Base-by-base conservation (phyloP, 352 stramenopile species). In the Phytophthora sojae region DNA sequence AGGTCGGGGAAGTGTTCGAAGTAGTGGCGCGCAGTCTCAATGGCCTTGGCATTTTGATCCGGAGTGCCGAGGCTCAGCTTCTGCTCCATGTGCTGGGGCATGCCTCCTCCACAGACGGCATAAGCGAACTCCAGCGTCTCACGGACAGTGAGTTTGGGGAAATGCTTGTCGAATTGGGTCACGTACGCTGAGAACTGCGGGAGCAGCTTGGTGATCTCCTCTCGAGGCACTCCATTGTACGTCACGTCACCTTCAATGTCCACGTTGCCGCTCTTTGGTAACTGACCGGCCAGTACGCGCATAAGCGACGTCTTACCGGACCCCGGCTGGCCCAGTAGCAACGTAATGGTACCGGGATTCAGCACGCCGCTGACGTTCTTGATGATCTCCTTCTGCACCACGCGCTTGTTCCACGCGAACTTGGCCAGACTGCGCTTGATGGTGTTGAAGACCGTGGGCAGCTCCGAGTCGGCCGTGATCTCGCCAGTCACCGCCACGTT, bases 121-220 rank as follows among this genome's bases (percentile, higher is more conserved):
- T 94, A 91, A 15, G 94, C 75, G 74, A 86, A 86, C 35, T 66
- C 60, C 11, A 86, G 64, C 12, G 78, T 83, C 44, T 85, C 78
- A 39, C 75, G 64, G 2, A 83, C 73, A 11, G 66, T 75, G 8
- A 78, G 47, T 15, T 64, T 25, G 0, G 66, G 59, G 97, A 98
- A 98, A 81, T 56, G 94, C 97, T 81, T 98, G 75, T 98, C 94
- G n/a, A 79, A 70, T 64, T 84, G 77, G 1, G 62, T 65, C 8
- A 83, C 77, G 49, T 88, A 85, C 0, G 73, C 67, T 6, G 75
- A 55, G 5, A 84, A 69, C 42, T 85, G 77, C 3, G 76, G 71
- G 6, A 87, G 52, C 6, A 60, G 4, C 39, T 75, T 71, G 30
- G 12, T 32, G 17, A 80, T 64, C 21, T 79, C 56, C 23, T 75